Evolutionary conservation across 495 filamentous ascomycete genomes (phyloP).

Genomic region (Darksidea phi): DNA sequence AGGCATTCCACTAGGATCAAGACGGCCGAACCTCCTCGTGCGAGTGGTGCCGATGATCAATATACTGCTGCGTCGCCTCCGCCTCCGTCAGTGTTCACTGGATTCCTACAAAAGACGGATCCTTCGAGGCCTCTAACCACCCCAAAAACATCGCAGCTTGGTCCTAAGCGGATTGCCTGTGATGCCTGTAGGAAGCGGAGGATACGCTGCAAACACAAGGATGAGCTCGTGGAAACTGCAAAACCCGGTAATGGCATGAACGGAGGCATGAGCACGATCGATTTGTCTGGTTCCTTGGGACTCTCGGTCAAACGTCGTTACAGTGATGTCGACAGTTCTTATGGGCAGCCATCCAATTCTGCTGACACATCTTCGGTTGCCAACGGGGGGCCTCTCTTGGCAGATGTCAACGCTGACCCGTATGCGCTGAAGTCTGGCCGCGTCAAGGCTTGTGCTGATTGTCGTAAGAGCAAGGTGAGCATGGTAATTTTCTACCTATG

Average conservation of each 20-base stretch:
- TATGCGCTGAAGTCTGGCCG: slow-evolving; percentile 45
- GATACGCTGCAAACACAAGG: slow-evolving; percentile 50
- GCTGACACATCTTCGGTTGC: slow-evolving; percentile 18
- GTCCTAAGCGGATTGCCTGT: slow-evolving; percentile 48
- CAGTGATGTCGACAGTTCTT: slow-evolving; percentile 14
- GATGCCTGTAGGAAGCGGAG: slow-evolving; percentile 47
- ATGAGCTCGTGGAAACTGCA: slow-evolving; percentile 33
- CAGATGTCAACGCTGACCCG: slow-evolving; percentile 28
- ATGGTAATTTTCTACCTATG: slow-evolving; percentile 17
- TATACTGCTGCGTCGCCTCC: slow-evolving; percentile 9
- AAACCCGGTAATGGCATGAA: neutral
- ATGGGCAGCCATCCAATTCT: slow-evolving; percentile 1
- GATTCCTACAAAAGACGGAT: slow-evolving; percentile 17
- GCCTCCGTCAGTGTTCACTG: slow-evolving; percentile 10
- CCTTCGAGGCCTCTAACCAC: slow-evolving; percentile 38
- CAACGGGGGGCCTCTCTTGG: slow-evolving; percentile 23
- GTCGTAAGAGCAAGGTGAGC: slow-evolving; percentile 66
- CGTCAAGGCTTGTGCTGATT: slow-evolving; percentile 64
- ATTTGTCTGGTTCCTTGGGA: slow-evolving; percentile 10
- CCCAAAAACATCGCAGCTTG: slow-evolving; percentile 48
- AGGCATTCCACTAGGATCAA: slow-evolving; percentile 23
- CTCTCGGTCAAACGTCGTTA: slow-evolving; percentile 3
- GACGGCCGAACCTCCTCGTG: slow-evolving; percentile 6
- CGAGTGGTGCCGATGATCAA: neutral
- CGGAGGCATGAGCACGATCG: neutral